A percentile compares a stretch with the other conserved stretches of the same genome.
phyloP scores from a whole-genome alignment of 106 monocot species.

The Acorus gramineus region DNA sequence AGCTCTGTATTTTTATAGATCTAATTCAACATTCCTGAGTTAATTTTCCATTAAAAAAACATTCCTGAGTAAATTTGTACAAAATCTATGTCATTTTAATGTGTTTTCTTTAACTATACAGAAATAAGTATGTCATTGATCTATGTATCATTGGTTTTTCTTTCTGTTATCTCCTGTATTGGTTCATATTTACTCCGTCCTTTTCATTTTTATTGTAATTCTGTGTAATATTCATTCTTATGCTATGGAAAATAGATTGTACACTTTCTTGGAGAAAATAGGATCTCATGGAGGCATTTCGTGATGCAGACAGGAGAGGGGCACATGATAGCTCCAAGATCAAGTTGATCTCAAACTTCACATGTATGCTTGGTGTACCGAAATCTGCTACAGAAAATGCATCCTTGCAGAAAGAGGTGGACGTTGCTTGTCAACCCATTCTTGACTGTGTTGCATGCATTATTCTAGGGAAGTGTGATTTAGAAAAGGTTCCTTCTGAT shows the following conservation, averaged over 20 bases:
- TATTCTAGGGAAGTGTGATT: constrained; percentile 5
- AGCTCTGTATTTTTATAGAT: too few relatives aligned
- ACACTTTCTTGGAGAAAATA: neutral
- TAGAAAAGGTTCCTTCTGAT: constrained; percentile 2
- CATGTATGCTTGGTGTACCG: neutral
- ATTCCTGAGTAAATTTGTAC: too few relatives aligned
- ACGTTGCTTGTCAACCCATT: neutral
- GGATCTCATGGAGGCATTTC: neutral
- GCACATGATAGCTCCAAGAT: constrained; percentile 9
- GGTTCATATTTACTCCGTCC: too few relatives aligned
- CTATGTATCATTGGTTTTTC: too few relatives aligned
- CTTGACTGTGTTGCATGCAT: constrained; percentile 6
- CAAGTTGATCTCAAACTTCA: constrained; percentile 4
- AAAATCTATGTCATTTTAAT: too few relatives aligned
- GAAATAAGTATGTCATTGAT: too few relatives aligned
- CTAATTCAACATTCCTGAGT: too few relatives aligned
- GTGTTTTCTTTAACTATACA: too few relatives aligned
- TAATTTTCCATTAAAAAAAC: too few relatives aligned
- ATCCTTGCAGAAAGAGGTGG: constrained; percentile 4
- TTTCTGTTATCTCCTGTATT: too few relatives aligned
- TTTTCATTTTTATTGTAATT: too few relatives aligned
- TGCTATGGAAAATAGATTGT: neutral
- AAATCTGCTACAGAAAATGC: neutral
- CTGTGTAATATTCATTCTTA: too few relatives aligned
- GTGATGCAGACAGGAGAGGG: neutral